Base-by-base conservation (phyloP, 352 stramenopile genomes). In the Phytophthora tentaculata region DNA sequence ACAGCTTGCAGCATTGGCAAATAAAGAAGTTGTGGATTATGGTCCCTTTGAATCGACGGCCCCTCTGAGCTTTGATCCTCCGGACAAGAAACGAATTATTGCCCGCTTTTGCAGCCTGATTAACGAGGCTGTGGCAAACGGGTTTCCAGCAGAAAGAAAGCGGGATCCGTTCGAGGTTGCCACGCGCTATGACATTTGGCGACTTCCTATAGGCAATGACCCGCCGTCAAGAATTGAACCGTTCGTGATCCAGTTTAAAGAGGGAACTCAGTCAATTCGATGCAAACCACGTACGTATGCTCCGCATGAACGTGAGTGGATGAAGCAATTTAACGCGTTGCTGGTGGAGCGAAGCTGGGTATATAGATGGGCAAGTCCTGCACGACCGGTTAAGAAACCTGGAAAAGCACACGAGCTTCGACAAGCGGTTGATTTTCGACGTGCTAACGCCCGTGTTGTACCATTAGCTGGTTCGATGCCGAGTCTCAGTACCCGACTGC, bases 391-490 rank as follows among this genome's bases (percentile, higher is more conserved):
- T 17, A 20, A 45, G 19, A 23, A 20, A 19, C 39, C 39, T 49
- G 43, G 41, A 24, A 48, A 48, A 14, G 19, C 17, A 24, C 16
- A 24, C 20, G 43, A 24, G 20, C 43, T 65, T 13, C 47, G 58
- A 22, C 58, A 65, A 44, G 48, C 48, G 14, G 47, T 65, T 35
- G 47, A 64, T 17, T 61, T 32, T 32, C 28, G 28, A 32, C 28
- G 28, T 32, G 28, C 9, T 32, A 32, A 8, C 28, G 28, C 28
- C 28, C 9, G 28, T 32, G 28, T 32, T 32, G 28, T 32, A 8
- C 28, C 28, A 32, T 32, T 32, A 32, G 28, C 28, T 5, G 28
- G 28, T 32, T 8, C 9, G 28, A 32, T 32, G 28, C 28, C 28
- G 28, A 32, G 9, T 32, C 28, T 32, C 28, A 32, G 28, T 32